Evolutionary conservation across 129 eudicot genomes (phyloP).

Genomic region (Escallonia herrerae): DNA sequence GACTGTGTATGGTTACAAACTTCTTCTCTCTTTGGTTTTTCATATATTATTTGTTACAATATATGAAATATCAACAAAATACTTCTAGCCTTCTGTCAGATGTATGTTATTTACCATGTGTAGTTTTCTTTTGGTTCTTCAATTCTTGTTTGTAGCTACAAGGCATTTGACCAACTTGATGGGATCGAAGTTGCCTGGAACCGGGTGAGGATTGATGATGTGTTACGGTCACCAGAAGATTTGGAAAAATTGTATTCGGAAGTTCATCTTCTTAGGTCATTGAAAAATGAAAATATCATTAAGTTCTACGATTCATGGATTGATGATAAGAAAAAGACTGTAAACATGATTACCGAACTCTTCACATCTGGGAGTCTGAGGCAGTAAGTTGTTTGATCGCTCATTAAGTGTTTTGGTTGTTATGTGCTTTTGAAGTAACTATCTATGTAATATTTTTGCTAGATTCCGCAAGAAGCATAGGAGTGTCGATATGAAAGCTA

Average conservation of each 20-base stretch:
- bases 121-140: background rate
- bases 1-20: conserved; percentile 59
- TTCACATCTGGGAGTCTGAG: conserved; percentile 88
- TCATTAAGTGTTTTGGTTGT: background rate
- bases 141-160: conserved; percentile 39
- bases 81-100: too few species aligned
- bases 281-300: conserved; percentile 67
- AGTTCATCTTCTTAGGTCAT: conserved; percentile 63
- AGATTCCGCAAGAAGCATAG: conserved; percentile 80
- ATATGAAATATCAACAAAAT: too few species aligned
- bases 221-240: conserved; percentile 57
- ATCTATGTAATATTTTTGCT: background rate
- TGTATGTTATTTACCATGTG: too few species aligned
- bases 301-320: conserved; percentile 74
- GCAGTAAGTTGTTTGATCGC: conserved; percentile 38
- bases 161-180: conserved; percentile 69
- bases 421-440: background rate
- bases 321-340: conserved; percentile 60
- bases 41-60: background rate
- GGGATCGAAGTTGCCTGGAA: conserved; percentile 97
- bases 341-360: conserved; percentile 82
- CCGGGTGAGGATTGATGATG: conserved; percentile 50
- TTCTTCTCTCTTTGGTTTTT: conserved; percentile 1
- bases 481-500: conserved; percentile 70
- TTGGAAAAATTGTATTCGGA: conserved; percentile 57